Evolutionary conservation across 2,329 filamentous ascomycete species (phyloP).

Genomic region (Podosphaera fusca): DNA sequence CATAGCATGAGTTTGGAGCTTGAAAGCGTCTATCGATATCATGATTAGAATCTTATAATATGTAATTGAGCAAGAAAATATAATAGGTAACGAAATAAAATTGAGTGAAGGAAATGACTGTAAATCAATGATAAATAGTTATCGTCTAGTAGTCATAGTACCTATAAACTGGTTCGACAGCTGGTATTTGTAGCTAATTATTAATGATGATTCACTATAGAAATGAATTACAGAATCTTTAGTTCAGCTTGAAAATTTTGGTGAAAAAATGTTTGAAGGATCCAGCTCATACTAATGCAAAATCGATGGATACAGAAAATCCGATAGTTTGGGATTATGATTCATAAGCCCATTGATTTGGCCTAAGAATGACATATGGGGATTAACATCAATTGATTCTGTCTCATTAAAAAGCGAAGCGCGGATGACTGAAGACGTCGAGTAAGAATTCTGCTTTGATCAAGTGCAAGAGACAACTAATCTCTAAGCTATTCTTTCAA

Average conservation of each 20-base stretch:
- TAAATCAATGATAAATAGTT: neutral
- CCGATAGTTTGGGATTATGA: too few relatives aligned
- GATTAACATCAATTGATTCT: too few relatives aligned
- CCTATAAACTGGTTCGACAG: neutral
- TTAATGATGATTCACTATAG: neutral
- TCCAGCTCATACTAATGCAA: too few relatives aligned
- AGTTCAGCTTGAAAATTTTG: too few relatives aligned
- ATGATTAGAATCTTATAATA: neutral
- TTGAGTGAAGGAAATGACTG: neutral
- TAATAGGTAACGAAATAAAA: conserved; percentile 1
- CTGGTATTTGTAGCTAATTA: neutral
- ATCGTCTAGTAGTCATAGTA: neutral
- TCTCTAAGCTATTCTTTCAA: neutral
- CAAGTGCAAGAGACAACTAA: neutral
- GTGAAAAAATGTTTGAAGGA: too few relatives aligned
- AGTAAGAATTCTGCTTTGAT: neutral
- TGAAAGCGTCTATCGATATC: conserved; percentile 35
- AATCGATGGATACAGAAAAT: too few relatives aligned
- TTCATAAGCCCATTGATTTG: too few relatives aligned
- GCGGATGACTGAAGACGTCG: neutral
- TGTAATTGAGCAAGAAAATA: neutral
- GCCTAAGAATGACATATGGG: too few relatives aligned
- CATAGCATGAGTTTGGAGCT: conserved; percentile 66
- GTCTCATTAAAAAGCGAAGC: too few relatives aligned
- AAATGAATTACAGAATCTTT: neutral